phyloP scores from a whole-genome alignment of 164 flowering plant species.

The Akebia trifoliata region DNA sequence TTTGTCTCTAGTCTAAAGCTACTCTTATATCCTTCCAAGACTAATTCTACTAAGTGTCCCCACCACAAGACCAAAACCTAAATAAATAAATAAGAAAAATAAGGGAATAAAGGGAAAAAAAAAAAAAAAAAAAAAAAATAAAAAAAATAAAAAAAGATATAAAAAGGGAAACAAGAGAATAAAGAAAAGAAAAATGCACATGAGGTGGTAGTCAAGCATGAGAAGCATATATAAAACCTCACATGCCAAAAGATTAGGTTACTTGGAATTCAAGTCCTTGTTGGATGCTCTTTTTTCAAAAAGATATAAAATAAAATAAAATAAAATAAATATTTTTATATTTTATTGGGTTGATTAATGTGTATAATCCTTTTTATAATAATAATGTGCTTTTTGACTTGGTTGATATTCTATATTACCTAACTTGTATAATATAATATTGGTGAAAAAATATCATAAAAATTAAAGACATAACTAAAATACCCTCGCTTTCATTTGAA shows the following conservation, averaged over 20 bases:
- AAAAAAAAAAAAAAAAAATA: background rate
- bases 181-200: constrained; percentile 14
- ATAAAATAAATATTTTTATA: background rate
- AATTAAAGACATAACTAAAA: too few relatives aligned
- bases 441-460: too few relatives aligned
- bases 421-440: too few relatives aligned
- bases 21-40: background rate
- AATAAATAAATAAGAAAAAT: background rate
- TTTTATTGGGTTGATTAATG: background rate
- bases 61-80: background rate
- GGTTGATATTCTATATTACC: too few relatives aligned
- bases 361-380: too few relatives aligned
- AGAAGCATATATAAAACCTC: background rate
- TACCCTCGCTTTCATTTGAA: too few relatives aligned
- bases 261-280: constrained; percentile 20
- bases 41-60: background rate
- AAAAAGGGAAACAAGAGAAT: background rate
- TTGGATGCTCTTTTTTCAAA: background rate
- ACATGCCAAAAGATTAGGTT: constrained; percentile 11
- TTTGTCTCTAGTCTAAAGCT: too few relatives aligned
- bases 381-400: too few relatives aligned
- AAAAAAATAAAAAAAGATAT: background rate
- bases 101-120: background rate
- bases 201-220: constrained; percentile 7
- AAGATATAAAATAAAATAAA: background rate